Base-by-base conservation (phyloP, 306 rosid genomes). In the Pyrus bretschneideri region DNA sequence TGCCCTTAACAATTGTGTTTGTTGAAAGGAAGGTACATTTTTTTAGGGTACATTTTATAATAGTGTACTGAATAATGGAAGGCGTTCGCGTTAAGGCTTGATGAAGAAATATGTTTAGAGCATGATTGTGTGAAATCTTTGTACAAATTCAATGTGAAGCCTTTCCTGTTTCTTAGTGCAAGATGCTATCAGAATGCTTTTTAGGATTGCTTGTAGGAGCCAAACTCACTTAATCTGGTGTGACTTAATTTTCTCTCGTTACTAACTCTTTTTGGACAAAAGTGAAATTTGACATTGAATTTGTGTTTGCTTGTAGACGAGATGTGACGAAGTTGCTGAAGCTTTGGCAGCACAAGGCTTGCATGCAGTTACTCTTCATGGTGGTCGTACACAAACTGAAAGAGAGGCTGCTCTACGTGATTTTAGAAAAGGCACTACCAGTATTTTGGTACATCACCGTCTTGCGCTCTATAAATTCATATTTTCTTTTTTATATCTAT, bases 301-400 rank as follows among this genome's bases (percentile, higher is more conserved):
- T 83, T 76, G 42, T 57, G 71, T 76, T 44, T 84, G 71, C 84
- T 35, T 82, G 84, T 55, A 92, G 97, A 90, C 93, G 72, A 86
- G 91, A 77, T 92, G 97, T 35, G 96, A 92, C 30, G 96, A 92
- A 70, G 87, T 92, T 69, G 88, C 90, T 72, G 96, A 92, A 81
- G 96, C 96, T 29, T 83, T 92, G 87, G 84, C 90, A 67, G 97
- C 93, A 60, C 87, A 92, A 88, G 97, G 93, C 42, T 84, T 92
- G 80, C 89, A 89, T 78, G 96, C 97, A 29, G 97, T 86, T 81
- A 90, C 96, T 63, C 92, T 92, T 81, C 97, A 92, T 80, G 96
- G 97, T 77, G 97, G 97, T 62, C 97, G 96, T 58, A 85, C 91
- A 81, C 97, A 92, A 72, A 80, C 61, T 71, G 97, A 92, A 87